Evolutionary conservation across 345 rosid genomes (phyloP).

Genomic region (Carallia brachiata): DNA sequence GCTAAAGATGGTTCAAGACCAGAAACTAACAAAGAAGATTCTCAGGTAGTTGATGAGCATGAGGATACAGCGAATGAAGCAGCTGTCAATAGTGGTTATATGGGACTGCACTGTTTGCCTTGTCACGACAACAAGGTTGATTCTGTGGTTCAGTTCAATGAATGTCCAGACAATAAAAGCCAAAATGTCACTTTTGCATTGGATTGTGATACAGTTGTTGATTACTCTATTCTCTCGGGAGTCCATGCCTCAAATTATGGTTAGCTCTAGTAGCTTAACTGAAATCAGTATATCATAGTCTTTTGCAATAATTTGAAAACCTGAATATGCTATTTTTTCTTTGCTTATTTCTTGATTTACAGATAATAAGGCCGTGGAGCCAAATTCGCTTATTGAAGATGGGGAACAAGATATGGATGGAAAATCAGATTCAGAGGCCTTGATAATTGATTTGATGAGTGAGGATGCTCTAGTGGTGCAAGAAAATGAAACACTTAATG

Average conservation of each 20-base stretch:
- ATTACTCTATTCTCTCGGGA: slow-evolving; percentile 1
- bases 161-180: slow-evolving; percentile 2
- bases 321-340: not conserved
- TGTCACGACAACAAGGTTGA: slow-evolving; percentile 3
- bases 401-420: slow-evolving; percentile 8
- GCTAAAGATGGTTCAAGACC: slow-evolving; percentile 5
- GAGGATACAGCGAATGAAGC: slow-evolving; percentile 7
- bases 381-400: slow-evolving; percentile 10
- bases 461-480: not conserved
- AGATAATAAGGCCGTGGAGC: slow-evolving; percentile 14
- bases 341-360: not conserved
- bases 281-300: too few relatives aligned
- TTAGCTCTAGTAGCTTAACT: slow-evolving; percentile 8
- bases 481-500: not conserved
- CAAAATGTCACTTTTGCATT: slow-evolving; percentile 1
- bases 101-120: slow-evolving; percentile 10
- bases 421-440: slow-evolving; percentile 6
- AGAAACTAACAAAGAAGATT: slow-evolving; percentile 7
- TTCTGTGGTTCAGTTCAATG: slow-evolving; percentile 4
- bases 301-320: too few relatives aligned
- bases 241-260: slow-evolving; percentile 7
- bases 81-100: not conserved
- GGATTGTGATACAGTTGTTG: slow-evolving; percentile 1
- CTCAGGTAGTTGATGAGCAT: slow-evolving; percentile 7
- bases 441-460: not conserved